A percentile compares a stretch with the other conserved stretches of the same genome.
Conservation (phyloP, 257 asterid genomes). For the Lantana camara region DNA sequence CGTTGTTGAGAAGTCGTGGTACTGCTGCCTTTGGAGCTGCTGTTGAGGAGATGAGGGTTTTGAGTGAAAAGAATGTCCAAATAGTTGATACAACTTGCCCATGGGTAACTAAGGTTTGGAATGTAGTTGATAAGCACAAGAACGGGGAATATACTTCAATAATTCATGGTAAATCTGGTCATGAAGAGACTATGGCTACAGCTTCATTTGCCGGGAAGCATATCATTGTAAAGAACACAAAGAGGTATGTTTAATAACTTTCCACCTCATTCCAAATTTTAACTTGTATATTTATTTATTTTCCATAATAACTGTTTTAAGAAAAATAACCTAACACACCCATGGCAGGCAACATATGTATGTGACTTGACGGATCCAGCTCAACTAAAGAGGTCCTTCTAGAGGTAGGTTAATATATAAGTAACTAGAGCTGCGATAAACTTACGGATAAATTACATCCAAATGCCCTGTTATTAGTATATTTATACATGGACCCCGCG, state of each 20-base stretch:
- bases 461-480: too few species aligned
- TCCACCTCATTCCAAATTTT: not conserved
- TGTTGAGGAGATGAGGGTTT: slow-evolving; percentile 67
- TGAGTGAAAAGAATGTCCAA: slow-evolving; percentile 68
- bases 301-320: not conserved
- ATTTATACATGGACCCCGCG: too few species aligned
- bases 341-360: slow-evolving; percentile 72
- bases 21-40: slow-evolving; percentile 79
- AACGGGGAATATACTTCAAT: slow-evolving; percentile 74
- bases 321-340: not conserved
- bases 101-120: slow-evolving; percentile 89
- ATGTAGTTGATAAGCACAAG: slow-evolving; percentile 73
- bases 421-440: too few species aligned
- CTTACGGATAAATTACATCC: too few species aligned
- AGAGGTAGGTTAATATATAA: slow-evolving; percentile 62
- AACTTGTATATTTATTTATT: not conserved
- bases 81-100: slow-evolving; percentile 88
- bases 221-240: slow-evolving; percentile 66
- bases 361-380: slow-evolving; percentile 89
- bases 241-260: slow-evolving; percentile 46
- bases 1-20: slow-evolving; percentile 64
- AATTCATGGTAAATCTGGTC: slow-evolving; percentile 72
- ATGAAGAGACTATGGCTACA: slow-evolving; percentile 81
- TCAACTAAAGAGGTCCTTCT: slow-evolving; percentile 75
- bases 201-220: slow-evolving; percentile 82